A percentile compares a stretch with the other conserved stretches of the same genome.
Conservation (phyloP, 225 moss, liverwort and hornwort genomes). For the Ulota crispa region DNA sequence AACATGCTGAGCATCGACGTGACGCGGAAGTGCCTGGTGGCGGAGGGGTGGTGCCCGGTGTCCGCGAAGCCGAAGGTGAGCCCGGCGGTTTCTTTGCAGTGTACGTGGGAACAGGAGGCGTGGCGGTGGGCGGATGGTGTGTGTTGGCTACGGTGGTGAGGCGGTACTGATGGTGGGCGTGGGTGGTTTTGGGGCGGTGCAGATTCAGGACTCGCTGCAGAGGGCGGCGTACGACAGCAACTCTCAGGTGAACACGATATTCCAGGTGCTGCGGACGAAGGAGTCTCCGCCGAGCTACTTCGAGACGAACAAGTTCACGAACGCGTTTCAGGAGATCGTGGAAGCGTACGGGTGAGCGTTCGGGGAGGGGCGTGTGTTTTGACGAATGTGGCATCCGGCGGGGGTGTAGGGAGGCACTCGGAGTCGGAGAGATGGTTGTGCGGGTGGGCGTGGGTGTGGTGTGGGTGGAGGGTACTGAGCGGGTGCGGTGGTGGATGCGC, state of each 20-base stretch:
- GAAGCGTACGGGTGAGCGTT: conserved; percentile 91
- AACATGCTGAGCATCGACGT: conserved; percentile 98
- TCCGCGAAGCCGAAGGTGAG: conserved; percentile 87
- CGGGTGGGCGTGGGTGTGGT: not conserved
- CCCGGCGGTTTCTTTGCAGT: not conserved
- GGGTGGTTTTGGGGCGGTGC: conserved; percentile 20
- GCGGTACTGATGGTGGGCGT: not conserved
- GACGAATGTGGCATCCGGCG: not conserved
- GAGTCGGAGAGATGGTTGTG: not conserved
- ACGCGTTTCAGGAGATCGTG: conserved; percentile 93
- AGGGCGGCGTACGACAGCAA: conserved; percentile 92
- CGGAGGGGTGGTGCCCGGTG: conserved; percentile 97
- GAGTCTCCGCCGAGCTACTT: conserved; percentile 90
- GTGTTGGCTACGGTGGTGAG: not conserved
- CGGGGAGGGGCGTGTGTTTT: not conserved
- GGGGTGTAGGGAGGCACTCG: rapidly evolving
- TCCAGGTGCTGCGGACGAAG: conserved; percentile 88
- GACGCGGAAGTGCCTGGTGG: conserved; percentile 94
- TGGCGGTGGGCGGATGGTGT: not conserved
- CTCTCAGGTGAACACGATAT: conserved; percentile 95
- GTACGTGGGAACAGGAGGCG: not conserved
- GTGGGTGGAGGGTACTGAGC: not conserved
- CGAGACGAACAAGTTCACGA: conserved; percentile 96
- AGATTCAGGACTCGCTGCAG: conserved; percentile 99
- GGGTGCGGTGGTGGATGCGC: conserved; percentile 18